Conservation (phyloP, 306 rosid species). For the Corylus heterophylla region DNA sequence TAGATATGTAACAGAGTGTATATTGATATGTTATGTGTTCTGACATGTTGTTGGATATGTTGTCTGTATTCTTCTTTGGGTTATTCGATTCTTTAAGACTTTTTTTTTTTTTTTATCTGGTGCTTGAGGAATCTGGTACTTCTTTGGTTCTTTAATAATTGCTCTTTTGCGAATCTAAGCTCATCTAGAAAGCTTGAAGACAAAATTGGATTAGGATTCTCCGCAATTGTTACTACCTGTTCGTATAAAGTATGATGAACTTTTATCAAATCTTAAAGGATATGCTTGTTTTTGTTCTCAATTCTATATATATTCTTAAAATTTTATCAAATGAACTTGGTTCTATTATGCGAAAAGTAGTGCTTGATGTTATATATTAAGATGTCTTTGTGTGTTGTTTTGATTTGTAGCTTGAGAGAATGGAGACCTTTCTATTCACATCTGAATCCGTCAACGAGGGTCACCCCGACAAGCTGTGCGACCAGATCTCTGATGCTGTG, state of each 20-base stretch:
- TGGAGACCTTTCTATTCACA: constrained; percentile 93
- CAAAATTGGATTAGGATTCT: not conserved
- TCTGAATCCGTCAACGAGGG: constrained; percentile 99
- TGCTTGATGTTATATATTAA: constrained; percentile 20
- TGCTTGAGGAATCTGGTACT: constrained; percentile 28
- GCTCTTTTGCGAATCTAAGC: constrained; percentile 5
- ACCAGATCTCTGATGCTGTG: constrained; percentile 99
- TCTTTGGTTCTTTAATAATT: constrained; percentile 9
- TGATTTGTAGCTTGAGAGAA: constrained; percentile 56
- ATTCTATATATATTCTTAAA: not conserved
- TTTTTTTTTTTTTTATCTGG: constrained; percentile 5
- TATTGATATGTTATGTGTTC: too few relatives aligned
- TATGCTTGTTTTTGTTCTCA: constrained; percentile 9
- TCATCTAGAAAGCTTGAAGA: constrained; percentile 3
- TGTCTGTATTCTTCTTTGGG: not conserved
- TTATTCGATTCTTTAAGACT: constrained; percentile 31
- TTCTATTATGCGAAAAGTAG: not conserved
- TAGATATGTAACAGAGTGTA: too few relatives aligned
- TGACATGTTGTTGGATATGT: not conserved
- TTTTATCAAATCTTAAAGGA: not conserved
- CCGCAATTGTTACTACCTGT: not conserved
- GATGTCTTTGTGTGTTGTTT: constrained; percentile 7
- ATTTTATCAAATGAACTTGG: not conserved
- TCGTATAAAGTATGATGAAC: constrained; percentile 10
- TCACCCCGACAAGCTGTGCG: constrained; percentile 99